phyloP scores from a whole-genome alignment of 768 basidiomycete species.

The Filobasidium floriforme region DNA sequence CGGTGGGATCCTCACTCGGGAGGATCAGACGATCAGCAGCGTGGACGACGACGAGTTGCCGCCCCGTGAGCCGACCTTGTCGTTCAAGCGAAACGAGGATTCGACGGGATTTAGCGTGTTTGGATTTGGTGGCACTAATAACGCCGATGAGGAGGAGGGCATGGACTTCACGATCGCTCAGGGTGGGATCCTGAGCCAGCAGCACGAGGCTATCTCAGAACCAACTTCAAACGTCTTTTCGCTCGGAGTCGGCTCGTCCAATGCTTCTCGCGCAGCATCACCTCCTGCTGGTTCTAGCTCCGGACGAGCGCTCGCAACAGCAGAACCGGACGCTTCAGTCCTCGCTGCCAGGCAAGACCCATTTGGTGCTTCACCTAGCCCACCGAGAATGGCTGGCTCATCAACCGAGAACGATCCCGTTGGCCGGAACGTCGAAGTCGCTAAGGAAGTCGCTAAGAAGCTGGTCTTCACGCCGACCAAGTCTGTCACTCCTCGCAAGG shows the following conservation, averaged over 20 bases:
- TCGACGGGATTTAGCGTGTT: conserved; percentile 1
- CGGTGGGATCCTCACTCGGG: conserved; percentile 35
- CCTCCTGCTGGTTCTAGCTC: neutral
- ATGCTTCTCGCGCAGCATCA: neutral
- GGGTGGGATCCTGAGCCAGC: conserved; percentile 30
- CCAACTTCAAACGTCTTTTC: neutral
- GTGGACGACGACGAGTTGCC: conserved; percentile 24
- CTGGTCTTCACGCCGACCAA: conserved; percentile 34
- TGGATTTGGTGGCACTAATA: conserved; percentile 1
- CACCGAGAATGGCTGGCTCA: conserved; percentile 25
- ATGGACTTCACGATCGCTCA: conserved; percentile 42
- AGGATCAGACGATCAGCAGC: conserved; percentile 23
- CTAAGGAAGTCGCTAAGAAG: conserved; percentile 42
- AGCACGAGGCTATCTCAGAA: neutral
- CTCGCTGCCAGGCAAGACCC: conserved; percentile 32
- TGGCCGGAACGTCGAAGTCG: conserved; percentile 30
- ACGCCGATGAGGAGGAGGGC: conserved; percentile 26
- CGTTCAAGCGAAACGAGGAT: conserved; percentile 33
- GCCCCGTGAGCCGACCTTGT: conserved; percentile 32
- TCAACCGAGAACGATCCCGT: conserved; percentile 1
- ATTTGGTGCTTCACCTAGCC: conserved; percentile 40
- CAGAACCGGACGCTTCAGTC: neutral
- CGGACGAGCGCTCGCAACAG: neutral
- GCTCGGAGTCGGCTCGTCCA: conserved; percentile 12
- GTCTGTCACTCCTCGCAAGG: conserved; percentile 5